These are phyloP conservation scores for Beauveria australis DNA, from an alignment of 2,329 filamentous ascomycete species.

Conservation along the genomic window DNA sequence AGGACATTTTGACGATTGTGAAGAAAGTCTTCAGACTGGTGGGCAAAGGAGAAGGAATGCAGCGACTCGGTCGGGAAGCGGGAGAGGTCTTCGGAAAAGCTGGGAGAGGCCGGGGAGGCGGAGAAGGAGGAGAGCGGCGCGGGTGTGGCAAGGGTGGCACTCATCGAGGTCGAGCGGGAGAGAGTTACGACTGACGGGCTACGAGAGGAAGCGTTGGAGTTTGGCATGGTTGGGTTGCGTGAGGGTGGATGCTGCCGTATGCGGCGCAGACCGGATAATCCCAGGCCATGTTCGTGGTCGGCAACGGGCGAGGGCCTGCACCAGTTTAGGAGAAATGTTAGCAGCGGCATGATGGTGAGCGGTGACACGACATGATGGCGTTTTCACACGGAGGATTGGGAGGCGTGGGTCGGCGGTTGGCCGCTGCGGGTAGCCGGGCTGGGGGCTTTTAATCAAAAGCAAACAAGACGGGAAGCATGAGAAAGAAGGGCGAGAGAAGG, in stretches of 20 bases:
- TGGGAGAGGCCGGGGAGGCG: slow-evolving; percentile 62
- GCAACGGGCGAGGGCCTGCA: slow-evolving; percentile 70
- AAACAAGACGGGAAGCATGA: background rate
- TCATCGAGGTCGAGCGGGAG: slow-evolving; percentile 66
- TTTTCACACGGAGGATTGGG: background rate
- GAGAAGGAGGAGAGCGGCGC: slow-evolving; percentile 42
- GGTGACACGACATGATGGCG: slow-evolving; percentile 6
- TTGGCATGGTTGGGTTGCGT: slow-evolving; percentile 55
- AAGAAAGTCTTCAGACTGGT: slow-evolving; percentile 86
- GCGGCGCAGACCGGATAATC: slow-evolving; percentile 77
- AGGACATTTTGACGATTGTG: slow-evolving; percentile 88
- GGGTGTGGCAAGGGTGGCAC: slow-evolving; percentile 52
- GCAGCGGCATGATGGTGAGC: slow-evolving; percentile 11
- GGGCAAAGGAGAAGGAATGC: slow-evolving; percentile 96
- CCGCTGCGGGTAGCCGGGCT: background rate
- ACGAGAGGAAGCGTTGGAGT: slow-evolving; percentile 54
- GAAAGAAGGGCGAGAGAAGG: background rate
- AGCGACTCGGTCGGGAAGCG: slow-evolving; percentile 93
- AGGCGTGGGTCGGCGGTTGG: background rate
- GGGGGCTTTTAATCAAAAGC: background rate
- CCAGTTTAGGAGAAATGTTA: slow-evolving; percentile 20
- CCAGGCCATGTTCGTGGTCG: slow-evolving; percentile 82
- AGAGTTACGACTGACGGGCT: slow-evolving; percentile 47
- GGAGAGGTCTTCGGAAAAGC: slow-evolving; percentile 78
- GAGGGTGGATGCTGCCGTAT: slow-evolving; percentile 73